Evolutionary conservation across 257 asterid species (phyloP), one percentile per base, ranked within the genome.

Genomic region (Coffea canephora): DNA sequence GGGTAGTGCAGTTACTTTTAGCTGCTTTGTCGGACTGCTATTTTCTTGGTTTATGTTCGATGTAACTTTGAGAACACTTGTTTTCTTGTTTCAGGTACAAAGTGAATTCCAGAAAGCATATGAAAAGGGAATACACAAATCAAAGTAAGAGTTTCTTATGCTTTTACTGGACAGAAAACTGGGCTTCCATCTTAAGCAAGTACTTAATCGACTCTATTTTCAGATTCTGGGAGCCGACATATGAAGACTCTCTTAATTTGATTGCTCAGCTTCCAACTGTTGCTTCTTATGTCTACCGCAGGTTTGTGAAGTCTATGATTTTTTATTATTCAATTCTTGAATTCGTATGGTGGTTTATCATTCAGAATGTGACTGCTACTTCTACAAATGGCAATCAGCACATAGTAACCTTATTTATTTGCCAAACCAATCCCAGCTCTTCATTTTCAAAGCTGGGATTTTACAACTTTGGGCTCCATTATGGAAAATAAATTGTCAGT

Each of bases 81-180:
- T 71, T 80, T 78, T 70, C 78, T 50, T 82, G 43, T 39, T 87
- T 52, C 82, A 96, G 99, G 97, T 92, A 81, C 90, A 88, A 88
- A 96, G 99, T 89, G 99, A 92, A 87, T 96, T 96, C 84, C 99
- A 96, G 83, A 96, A 94, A 89, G 97, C 99, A 73, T 96, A 96
- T 84, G 99, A 96, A 85, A 92, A 94, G 84, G 99, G 99, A 74
- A 90, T 96, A 84, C 97, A 91, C 81, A 94, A 94, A 87, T 94
- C 99, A 71, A 94, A 91, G 99, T 95, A 88, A 90, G 97, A 78
- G 78, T 78, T 75, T 45, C 6, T 78, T 45, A 27, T 75, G 77
- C 77, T 41, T 76, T 72, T 74, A 81, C 73, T 70, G 64, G 31
- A 62, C 61, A 8, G 66, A 46, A 57, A 72, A 48, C 11, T 68